Base-by-base conservation (phyloP, 2,329 filamentous ascomycete genomes). In the Moelleriella libera region DNA sequence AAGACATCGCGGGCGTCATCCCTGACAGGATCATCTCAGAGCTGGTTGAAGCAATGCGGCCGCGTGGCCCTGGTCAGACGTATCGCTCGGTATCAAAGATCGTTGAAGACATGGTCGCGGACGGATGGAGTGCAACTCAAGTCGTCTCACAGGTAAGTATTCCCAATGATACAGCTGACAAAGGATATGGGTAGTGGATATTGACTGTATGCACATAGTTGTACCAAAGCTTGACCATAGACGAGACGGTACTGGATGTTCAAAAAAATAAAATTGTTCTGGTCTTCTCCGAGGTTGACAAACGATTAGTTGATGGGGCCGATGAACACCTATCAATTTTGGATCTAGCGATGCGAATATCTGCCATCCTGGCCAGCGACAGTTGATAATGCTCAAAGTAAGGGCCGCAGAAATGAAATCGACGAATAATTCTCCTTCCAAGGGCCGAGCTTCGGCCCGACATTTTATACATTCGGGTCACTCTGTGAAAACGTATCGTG, bases 1-100 rank as follows among this genome's bases (percentile, higher is more conserved):
- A 97, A 61, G 92, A 98, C 57, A 98, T 98, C 61, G 90, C 92
- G 1, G 92, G 94, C 48, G 88, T 97, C 2, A 89, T 99, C 54
- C 92, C 94, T 0, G 75, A 82, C 11, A 57, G 63, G 9, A 86
- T 88, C 1, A 79, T 98, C 45, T 75, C 84, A 48, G 66, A 64
- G 7, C 72, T 98, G 12, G 70, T 87, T 10, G 68, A 78, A 50
- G 84, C 88, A 14, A 85, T 97, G 69, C 83, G 85, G 55, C 86
- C 88, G 5, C 76, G 71, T 53, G 75, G 75, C 29, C 72, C 73
- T 39, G 75, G 75, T 1, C 72, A 76, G 11, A 72, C 80, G 0
- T 98, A 94, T 59, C 75, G 80, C 50, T 74, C 76, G 10, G 78
- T 98, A 12, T 80, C 88, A 0, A 80, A 80, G 53, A 82, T 87